These are phyloP conservation scores for Cornus controversa DNA, from an alignment of 148 eudicot genomes.

Conservation along the genomic window DNA sequence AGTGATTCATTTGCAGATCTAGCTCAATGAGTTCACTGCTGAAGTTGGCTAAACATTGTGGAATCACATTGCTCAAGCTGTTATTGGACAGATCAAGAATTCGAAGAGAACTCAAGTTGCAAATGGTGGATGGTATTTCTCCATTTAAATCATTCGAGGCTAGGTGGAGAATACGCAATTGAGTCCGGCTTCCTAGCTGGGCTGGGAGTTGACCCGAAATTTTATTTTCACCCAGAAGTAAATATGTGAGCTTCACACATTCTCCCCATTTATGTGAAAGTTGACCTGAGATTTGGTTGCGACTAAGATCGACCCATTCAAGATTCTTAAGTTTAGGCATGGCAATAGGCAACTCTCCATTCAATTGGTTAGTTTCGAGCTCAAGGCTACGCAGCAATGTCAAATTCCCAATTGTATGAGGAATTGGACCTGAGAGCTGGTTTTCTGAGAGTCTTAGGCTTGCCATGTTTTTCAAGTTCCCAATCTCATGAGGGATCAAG, in stretches of 20 bases:
- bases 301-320: constrained; percentile 15
- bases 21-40: constrained; percentile 10
- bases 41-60: constrained; percentile 12
- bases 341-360: constrained; percentile 40
- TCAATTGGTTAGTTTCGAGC: constrained; percentile 37
- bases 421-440: no score
- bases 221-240: constrained; percentile 42
- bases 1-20: constrained; percentile 13
- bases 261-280: constrained; percentile 53
- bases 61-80: constrained; percentile 28
- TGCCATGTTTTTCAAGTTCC: no score
- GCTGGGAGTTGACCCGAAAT: constrained; percentile 52
- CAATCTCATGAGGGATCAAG: constrained; percentile 54
- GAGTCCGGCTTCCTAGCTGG: constrained; percentile 40
- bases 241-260: constrained; percentile 35
- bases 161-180: constrained; percentile 33
- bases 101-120: constrained; percentile 17
- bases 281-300: constrained; percentile 57
- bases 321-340: no score
- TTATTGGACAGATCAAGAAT: constrained; percentile 31
- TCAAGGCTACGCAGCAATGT: constrained; percentile 33
- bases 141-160: constrained; percentile 41
- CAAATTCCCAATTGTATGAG: no score
- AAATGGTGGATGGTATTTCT: constrained; percentile 31
- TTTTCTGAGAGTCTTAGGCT: no score